Conservation (phyloP, 2,329 filamentous ascomycete species). For the Trichoderma lentiforme region DNA sequence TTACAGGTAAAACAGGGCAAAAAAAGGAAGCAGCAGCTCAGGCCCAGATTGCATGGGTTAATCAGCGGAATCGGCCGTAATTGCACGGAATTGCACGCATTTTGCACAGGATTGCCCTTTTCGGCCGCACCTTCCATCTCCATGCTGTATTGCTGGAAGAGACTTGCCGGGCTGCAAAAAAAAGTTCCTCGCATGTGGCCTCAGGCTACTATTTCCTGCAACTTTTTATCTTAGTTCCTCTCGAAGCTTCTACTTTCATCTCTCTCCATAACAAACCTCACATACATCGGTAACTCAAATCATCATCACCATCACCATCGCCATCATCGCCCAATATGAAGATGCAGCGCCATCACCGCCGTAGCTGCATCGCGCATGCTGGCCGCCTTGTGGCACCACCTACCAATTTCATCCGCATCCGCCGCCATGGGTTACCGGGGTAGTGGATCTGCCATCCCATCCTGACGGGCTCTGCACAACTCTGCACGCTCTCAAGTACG, state of each 20-base stretch:
- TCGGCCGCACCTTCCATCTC: neutral
- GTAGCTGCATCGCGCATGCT: neutral
- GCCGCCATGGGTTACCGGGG: conserved; percentile 19
- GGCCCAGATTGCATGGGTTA: neutral
- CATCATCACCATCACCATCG: neutral
- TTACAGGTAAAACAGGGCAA: neutral
- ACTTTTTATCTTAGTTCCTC: neutral
- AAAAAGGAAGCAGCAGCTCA: neutral
- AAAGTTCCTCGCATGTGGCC: neutral
- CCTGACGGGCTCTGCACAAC: neutral
- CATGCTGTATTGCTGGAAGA: neutral
- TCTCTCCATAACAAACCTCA: neutral
- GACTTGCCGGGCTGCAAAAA: neutral
- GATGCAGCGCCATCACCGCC: neutral
- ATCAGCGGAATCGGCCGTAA: neutral
- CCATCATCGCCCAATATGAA: neutral
- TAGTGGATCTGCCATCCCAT: conserved; percentile 21
- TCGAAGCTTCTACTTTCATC: neutral
- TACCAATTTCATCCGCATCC: conserved; percentile 10
- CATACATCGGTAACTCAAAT: neutral
- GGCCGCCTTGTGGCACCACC: conserved; percentile 13
- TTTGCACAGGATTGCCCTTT: neutral
- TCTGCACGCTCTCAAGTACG: conserved; percentile 7
- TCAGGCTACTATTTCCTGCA: neutral
- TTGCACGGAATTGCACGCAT: neutral